phyloP scores from a whole-genome alignment of 1,284 basidiomycete genomes.

The Fomitiporia mediterranea region DNA sequence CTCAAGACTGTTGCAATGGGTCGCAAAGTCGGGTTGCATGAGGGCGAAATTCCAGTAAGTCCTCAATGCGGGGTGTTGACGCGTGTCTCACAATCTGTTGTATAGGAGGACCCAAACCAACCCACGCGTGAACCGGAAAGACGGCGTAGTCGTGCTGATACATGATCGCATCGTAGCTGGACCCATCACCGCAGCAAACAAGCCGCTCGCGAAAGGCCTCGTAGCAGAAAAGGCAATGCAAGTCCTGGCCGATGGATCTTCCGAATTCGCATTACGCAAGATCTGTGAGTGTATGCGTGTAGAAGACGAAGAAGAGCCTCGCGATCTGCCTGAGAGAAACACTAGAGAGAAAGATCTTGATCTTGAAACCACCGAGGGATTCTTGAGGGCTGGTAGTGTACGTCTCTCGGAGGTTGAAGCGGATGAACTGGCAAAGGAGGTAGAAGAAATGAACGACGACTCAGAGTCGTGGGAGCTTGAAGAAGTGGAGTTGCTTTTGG shows the following conservation, averaged over 20 bases:
- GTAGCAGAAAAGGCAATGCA: constrained; percentile 56
- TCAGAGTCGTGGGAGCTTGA: constrained; percentile 20
- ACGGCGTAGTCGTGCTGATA: constrained; percentile 50
- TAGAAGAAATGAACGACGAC: constrained; percentile 6
- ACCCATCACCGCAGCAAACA: constrained; percentile 51
- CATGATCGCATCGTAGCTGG: constrained; percentile 56
- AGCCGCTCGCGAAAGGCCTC: constrained; percentile 56
- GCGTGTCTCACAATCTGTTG: background rate
- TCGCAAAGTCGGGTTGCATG: constrained; percentile 50
- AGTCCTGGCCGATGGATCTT: constrained; percentile 44
- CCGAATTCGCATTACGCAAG: constrained; percentile 38
- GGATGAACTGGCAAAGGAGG: background rate
- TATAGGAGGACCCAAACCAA: constrained; percentile 46
- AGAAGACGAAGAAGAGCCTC: constrained; percentile 11
- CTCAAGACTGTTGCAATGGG: constrained; percentile 61
- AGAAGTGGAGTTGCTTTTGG: constrained; percentile 12
- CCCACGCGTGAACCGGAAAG: constrained; percentile 39
- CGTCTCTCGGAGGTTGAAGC: constrained; percentile 2
- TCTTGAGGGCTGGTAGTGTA: constrained; percentile 8
- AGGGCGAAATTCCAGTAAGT: constrained; percentile 44
- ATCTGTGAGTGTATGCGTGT: constrained; percentile 49
- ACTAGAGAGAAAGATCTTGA: constrained; percentile 11
- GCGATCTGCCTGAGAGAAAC: constrained; percentile 1
- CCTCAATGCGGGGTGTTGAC: background rate
- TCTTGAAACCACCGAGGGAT: constrained; percentile 17